Evolutionary conservation across 306 rosid species (phyloP), one percentile per base, ranked within the genome.

Genomic region (Phaseolus lunatus): DNA sequence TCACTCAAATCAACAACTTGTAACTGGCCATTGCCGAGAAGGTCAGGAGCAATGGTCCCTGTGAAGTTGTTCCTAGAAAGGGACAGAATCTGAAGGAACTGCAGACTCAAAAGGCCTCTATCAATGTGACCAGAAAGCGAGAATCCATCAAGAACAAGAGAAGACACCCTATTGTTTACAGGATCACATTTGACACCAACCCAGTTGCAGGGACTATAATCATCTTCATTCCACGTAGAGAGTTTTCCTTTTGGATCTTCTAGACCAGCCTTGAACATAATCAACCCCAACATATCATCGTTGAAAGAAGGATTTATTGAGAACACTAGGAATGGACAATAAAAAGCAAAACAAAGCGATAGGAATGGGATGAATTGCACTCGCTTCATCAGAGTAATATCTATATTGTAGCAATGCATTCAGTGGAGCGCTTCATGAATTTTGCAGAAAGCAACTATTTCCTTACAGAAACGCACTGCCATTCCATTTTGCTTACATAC

Each of bases 251-350:
- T 48, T 11, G 97, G 98, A 78, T 95, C 97, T 53, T 78, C 73
- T 26, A 95, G 59, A 11, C 97, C 96, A 20, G 96, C 96, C 75
- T 95, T 92, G 76, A 95, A 95, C 15, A 95, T 89, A 67, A 95
- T 88, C 86, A 95, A 73, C 2, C 96, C 98, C 84, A 86, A 29
- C n/a, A 92, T 84, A 62, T 95, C 98, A 78, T 95, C 98, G 78
- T 92, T 95, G 88, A 95, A 88, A 65, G 50, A 82, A 31, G 92
- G 74, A 79, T 90, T 87, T 61, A 67, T 8, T 43, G 89, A 81
- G 74, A 58, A 77, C 67, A 85, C 83, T 0, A 76, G 48, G 65
- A 78, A 2, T 10, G 90, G 84, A 84, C 78, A 69, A 59, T 80
- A 59, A 22, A 89, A 41, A 81, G 88, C 73, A 56, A 86, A 50